These are phyloP conservation scores for Pichia cactophila DNA, from an alignment of 1,139 yeast genomes.

Conservation along the genomic window DNA sequence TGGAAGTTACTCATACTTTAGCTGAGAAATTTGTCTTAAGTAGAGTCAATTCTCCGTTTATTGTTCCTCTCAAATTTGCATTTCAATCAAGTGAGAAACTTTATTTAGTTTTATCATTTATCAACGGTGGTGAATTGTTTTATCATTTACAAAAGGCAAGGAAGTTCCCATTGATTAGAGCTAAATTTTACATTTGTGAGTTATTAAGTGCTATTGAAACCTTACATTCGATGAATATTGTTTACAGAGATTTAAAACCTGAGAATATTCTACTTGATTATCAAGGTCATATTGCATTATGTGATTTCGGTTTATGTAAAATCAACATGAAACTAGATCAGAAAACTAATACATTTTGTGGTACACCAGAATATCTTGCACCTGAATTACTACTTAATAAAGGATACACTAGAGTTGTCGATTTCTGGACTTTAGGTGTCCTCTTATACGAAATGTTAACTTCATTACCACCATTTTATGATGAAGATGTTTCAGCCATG, in stretches of 20 bases:
- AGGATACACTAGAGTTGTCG: constrained; percentile 92
- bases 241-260: constrained; percentile 92
- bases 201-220: constrained; percentile 87
- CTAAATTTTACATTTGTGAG: constrained; percentile 92
- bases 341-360: constrained; percentile 91
- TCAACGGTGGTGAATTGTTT: constrained; percentile 95
- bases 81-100: constrained; percentile 95
- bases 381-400: constrained; percentile 88
- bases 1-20: constrained; percentile 92
- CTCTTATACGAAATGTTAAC: constrained; percentile 92
- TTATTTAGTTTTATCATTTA: constrained; percentile 82
- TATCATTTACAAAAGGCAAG: constrained; percentile 92
- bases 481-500: constrained; percentile 91
- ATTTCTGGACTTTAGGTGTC: constrained; percentile 97
- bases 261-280: constrained; percentile 89
- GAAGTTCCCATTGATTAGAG: constrained; percentile 77
- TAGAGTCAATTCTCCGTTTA: constrained; percentile 89
- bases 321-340: constrained; percentile 66
- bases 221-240: constrained; percentile 81
- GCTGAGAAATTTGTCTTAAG: constrained; percentile 96
- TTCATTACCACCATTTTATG: constrained; percentile 94
- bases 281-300: constrained; percentile 94
- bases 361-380: constrained; percentile 94
- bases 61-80: constrained; percentile 93
- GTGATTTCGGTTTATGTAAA: constrained; percentile 95